Evolutionary conservation across 768 basidiomycete species (phyloP).

Genomic region (Boletus barrowsii): DNA sequence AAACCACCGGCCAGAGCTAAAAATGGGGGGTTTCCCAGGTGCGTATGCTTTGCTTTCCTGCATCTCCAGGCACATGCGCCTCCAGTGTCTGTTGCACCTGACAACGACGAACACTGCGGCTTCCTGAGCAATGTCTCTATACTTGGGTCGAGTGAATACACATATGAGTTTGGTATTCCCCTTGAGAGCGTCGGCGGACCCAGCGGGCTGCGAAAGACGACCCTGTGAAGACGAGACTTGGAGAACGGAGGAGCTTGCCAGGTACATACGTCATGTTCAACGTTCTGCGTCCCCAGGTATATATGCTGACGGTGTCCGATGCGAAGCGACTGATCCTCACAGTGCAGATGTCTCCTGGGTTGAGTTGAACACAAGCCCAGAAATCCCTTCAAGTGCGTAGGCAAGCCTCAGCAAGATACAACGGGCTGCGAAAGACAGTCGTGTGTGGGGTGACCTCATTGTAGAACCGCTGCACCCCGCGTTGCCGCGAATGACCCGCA

Average conservation of each 20-base stretch:
- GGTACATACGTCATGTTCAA: no score
- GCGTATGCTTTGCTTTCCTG: no score
- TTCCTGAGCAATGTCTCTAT: neutral
- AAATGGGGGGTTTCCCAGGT: no score
- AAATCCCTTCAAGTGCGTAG: constrained; percentile 1
- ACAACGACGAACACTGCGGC: no score
- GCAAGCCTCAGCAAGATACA: neutral
- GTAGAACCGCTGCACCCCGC: neutral
- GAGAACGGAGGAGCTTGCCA: no score
- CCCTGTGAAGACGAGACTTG: no score
- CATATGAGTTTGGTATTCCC: neutral
- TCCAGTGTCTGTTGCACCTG: neutral
- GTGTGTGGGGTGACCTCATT: neutral
- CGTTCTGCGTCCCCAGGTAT: no score
- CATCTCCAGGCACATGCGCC: neutral
- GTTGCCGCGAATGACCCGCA: neutral
- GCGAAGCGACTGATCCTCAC: no score
- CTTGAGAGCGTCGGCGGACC: neutral
- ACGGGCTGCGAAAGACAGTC: neutral
- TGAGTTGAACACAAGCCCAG: neutral
- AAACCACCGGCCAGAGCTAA: no score
- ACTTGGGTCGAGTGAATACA: neutral
- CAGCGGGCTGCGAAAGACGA: neutral
- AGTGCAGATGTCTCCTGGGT: neutral
- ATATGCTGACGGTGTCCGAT: no score